phyloP scores from a whole-genome alignment of 2,329 filamentous ascomycete genomes.

The Xylariaceae sp. region DNA sequence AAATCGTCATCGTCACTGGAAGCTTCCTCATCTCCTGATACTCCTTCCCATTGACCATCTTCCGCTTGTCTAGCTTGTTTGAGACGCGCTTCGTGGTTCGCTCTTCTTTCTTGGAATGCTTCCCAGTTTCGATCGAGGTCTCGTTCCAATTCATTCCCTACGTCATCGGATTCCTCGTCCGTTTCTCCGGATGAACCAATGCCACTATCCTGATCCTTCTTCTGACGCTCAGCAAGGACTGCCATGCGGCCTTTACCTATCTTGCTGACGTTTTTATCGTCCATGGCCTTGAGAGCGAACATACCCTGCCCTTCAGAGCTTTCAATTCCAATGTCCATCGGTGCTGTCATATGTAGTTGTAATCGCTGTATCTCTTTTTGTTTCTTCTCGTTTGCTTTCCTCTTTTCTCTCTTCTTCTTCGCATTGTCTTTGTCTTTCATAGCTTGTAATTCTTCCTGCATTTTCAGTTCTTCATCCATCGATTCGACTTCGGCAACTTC shows the following conservation, averaged over 20 bases:
- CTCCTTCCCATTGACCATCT: slow-evolving; percentile 88
- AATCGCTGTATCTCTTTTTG: slow-evolving; percentile 92
- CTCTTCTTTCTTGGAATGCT: slow-evolving; percentile 66
- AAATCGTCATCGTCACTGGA: slow-evolving; percentile 57
- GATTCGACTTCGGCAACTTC: slow-evolving; percentile 79
- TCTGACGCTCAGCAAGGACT: slow-evolving; percentile 54
- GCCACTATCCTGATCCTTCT: slow-evolving; percentile 58
- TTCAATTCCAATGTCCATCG: slow-evolving; percentile 93
- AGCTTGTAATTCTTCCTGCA: slow-evolving; percentile 81
- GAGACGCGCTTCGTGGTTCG: slow-evolving; percentile 78
- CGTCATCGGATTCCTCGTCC: slow-evolving; percentile 67
- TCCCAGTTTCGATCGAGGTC: slow-evolving; percentile 88
- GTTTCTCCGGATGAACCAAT: slow-evolving; percentile 51
- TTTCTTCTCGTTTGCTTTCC: slow-evolving; percentile 89
- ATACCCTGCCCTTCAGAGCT: slow-evolving; percentile 76
- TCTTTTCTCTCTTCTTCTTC: slow-evolving; percentile 76
- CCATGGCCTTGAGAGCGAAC: slow-evolving; percentile 79
- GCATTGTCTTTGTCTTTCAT: slow-evolving; percentile 75
- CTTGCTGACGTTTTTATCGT: slow-evolving; percentile 65
- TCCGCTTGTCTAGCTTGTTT: slow-evolving; percentile 82
- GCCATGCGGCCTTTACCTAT: slow-evolving; percentile 78
- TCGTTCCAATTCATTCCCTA: slow-evolving; percentile 75
- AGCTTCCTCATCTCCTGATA: slow-evolving; percentile 63
- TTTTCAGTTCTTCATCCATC: slow-evolving; percentile 92
- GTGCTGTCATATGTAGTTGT: slow-evolving; percentile 95